Conservation (phyloP, 192 early-diverging fungal species). For the Coemansia sp. region DNA sequence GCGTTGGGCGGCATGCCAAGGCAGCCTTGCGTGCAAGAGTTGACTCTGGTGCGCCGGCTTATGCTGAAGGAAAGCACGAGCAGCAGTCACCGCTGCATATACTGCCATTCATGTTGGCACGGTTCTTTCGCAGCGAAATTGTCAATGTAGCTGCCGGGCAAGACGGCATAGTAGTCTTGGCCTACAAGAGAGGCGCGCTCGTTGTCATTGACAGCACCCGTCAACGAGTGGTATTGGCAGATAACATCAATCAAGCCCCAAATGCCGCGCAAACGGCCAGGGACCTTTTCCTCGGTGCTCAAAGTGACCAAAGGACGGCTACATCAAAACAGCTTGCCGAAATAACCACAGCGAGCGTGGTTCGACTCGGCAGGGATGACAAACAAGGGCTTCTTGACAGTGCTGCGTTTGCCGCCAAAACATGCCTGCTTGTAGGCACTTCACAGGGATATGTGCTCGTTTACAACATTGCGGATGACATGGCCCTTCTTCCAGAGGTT, state of each 20-base stretch:
- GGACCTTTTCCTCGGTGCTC: conserved; percentile 9
- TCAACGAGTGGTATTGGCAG: conserved; percentile 22
- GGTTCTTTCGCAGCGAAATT: conserved; percentile 17
- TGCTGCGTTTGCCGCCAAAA: not conserved
- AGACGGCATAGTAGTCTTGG: conserved; percentile 20
- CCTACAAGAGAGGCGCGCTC: conserved; percentile 21
- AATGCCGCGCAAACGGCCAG: not conserved
- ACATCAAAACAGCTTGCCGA: not conserved
- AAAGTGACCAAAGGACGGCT: not conserved
- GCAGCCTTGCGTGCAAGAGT: not conserved
- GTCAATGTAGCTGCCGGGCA: conserved; percentile 2
- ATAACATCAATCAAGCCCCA: conserved; percentile 37
- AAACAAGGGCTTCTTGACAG: not conserved
- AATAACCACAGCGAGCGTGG: not conserved
- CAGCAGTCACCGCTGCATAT: conserved; percentile 2
- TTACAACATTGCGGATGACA: conserved; percentile 2
- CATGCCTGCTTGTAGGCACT: conserved; percentile 17
- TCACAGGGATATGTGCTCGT: conserved; percentile 18
- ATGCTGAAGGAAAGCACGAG: not conserved
- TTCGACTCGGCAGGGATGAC: not conserved
- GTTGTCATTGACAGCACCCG: conserved; percentile 31
- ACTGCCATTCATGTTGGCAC: conserved; percentile 34
- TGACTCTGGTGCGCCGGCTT: not conserved
- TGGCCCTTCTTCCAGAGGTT: conserved; percentile 2
- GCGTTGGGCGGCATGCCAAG: not conserved